Evolutionary conservation across 768 basidiomycete species (phyloP).

Genomic region (Tulasnella sp.): DNA sequence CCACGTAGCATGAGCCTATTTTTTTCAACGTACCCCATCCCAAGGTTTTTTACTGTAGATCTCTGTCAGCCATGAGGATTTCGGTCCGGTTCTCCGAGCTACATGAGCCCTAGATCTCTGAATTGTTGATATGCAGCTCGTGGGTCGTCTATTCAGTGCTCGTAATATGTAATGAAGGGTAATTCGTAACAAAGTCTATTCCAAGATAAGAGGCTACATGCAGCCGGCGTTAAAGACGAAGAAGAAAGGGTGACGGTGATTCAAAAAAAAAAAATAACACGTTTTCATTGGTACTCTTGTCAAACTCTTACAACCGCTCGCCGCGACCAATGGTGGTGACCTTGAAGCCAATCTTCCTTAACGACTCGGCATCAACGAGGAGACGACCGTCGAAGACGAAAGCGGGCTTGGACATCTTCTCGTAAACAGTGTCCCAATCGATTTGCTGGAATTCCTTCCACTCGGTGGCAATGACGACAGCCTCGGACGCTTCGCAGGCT

Average conservation of each 20-base stretch:
- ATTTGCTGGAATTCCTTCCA: conserved; percentile 95
- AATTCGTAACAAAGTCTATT: background rate
- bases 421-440: conserved; percentile 82
- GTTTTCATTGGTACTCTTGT: background rate
- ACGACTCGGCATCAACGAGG: conserved; percentile 70
- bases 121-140: background rate
- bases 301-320: conserved; percentile 25
- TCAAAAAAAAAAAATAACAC: conserved; percentile 1
- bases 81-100: too few species aligned
- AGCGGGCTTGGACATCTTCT: conserved; percentile 93
- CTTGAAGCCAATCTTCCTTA: conserved; percentile 83
- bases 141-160: background rate
- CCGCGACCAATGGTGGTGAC: conserved; percentile 54
- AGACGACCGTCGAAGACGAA: conserved; percentile 94
- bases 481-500: conserved; percentile 83
- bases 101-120: background rate
- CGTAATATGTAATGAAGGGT: background rate
- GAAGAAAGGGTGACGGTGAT: background rate
- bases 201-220: background rate
- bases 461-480: conserved; percentile 92
- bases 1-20: too few species aligned
- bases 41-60: too few species aligned
- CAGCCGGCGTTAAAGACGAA: background rate
- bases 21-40: too few species aligned
- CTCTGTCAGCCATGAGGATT: too few species aligned